Base-by-base conservation (phyloP, 495 filamentous ascomycete species). In the Bryoglossum gracile region DNA sequence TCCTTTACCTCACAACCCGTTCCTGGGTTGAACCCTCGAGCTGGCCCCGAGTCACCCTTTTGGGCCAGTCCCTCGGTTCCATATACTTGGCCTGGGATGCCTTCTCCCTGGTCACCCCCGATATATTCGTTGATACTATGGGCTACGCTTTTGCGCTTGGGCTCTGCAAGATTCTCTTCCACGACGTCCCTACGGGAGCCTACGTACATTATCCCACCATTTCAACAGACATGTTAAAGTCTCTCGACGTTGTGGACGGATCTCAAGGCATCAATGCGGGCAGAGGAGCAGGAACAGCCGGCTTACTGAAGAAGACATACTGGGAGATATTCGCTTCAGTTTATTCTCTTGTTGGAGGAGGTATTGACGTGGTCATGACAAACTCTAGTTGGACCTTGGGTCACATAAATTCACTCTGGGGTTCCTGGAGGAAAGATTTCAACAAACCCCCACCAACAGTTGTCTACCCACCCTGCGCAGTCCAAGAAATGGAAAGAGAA, bases 191-290 rank as follows among this genome's bases (percentile, higher is more conserved):
- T 3, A 94, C 87, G 2, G 87, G 76, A 26, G 92, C 92, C 11
- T 98, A 98, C 60, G 90, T 98, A 2, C 92, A 98, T 65, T 98
- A 96, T 62, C 92, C 92, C 4, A 96, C 92, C 37, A 98, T 98
- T 38, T 95, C 89, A 4, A 98, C 91, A 25, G 94, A 98, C 64
- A 98, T 98, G 92, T 82, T 98, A 4, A 73, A 72, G 33, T 88
- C 87, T 16, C 81, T 98, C 9, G 76, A 88, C 48, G 77, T 85
- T 11, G 30, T 54, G 8, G 74, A 67, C 18, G 82, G 76, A n/a
- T 65, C 71, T 8, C 81, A 89, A 51, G 91, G 89, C 4, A 69
- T 92, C 43, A 89, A 96, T 62, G 86, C 88, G 5, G 89, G 89
- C 24, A 72, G 81, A 24, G 89, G 89, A 4, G 73, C 66, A 32